Evolutionary conservation across 306 rosid genomes (phyloP), one percentile per base, ranked within the genome.

Genomic region (Aeschynomene evenia): DNA sequence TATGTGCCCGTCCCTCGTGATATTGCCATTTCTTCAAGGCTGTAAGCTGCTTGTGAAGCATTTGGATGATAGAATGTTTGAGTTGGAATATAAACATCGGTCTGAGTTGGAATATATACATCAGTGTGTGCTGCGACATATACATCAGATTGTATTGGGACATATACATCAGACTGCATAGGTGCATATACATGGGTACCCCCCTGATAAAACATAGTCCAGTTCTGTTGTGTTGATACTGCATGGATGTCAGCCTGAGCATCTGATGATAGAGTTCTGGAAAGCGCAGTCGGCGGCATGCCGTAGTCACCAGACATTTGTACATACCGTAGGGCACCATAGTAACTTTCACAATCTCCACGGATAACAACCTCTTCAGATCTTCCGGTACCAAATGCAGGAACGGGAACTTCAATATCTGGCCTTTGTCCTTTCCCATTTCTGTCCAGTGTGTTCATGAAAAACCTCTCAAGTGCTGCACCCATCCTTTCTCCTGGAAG

Each of bases 1-100:
- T 72, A 89, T 16, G 90, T 70, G 51, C 96, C 96, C 2, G 96
- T 89, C 80, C 96, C 96, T 66, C 87, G 83, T 11, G 87, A 83
- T 58, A 8, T 84, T 43, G 56, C 74, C 7, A 4, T 51, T 20
- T 67, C 79, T 21, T 65, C 79, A 66, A 51, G 13, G 76, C 55
- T 9, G 45, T 54, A 79, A 48, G 61, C 42, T 14, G 60, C 46
- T 23, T 21, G 84, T 4, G 81, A n/a, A 57, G 74, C 69, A 76
- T 53, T 78, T 64, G 75, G 77, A 64, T 49, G 51, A 66, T 34
- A 68, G 11, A 71, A 28, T 29, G 77, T 22, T 10, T 55, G 68
- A 3, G 13, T 50, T 2, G 78, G 83, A 65, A 14, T 4, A 40
- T 40, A 40, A 2, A 40, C 46, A 40, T 40, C 46, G 3, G n/a